phyloP scores from a whole-genome alignment of 768 basidiomycete genomes.

The Tylopilus sp. region DNA sequence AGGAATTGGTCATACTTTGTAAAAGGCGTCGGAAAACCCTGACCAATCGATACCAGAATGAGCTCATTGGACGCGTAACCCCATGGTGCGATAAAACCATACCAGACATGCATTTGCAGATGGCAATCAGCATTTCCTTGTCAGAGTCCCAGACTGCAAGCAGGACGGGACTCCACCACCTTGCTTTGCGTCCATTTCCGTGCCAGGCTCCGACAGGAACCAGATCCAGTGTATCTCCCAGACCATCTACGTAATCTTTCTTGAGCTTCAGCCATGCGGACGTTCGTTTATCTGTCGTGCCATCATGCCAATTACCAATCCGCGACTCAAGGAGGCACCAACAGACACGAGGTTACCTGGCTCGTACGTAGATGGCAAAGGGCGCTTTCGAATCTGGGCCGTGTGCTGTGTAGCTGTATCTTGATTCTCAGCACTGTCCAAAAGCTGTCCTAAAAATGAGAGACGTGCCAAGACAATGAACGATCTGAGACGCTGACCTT shows the following conservation, averaged over 20 bases:
- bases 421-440: conserved; percentile 50
- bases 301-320: background rate
- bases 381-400: conserved; percentile 51
- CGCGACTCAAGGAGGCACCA: background rate
- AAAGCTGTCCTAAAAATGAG: conserved; percentile 43
- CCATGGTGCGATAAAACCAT: conserved; percentile 16
- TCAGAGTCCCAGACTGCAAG: conserved; percentile 71
- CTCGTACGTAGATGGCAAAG: conserved; percentile 83
- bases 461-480: background rate
- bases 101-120: conserved; percentile 92
- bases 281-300: conserved; percentile 65
- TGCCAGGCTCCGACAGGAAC: conserved; percentile 83
- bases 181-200: conserved; percentile 83
- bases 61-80: background rate
- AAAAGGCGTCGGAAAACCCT: conserved; percentile 86
- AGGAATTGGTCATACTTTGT: conserved; percentile 46
- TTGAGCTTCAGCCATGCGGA: conserved; percentile 90
- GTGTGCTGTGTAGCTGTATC: conserved; percentile 35
- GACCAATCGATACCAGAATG: conserved; percentile 4
- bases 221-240: conserved; percentile 74
- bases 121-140: conserved; percentile 61
- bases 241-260: conserved; percentile 81
- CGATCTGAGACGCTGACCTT: conserved; percentile 48
- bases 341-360: conserved; percentile 41
- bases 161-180: conserved; percentile 91